Conservation (phyloP, 2,329 filamentous ascomycete species). For the Sclerotinia sclerotiorum region DNA sequence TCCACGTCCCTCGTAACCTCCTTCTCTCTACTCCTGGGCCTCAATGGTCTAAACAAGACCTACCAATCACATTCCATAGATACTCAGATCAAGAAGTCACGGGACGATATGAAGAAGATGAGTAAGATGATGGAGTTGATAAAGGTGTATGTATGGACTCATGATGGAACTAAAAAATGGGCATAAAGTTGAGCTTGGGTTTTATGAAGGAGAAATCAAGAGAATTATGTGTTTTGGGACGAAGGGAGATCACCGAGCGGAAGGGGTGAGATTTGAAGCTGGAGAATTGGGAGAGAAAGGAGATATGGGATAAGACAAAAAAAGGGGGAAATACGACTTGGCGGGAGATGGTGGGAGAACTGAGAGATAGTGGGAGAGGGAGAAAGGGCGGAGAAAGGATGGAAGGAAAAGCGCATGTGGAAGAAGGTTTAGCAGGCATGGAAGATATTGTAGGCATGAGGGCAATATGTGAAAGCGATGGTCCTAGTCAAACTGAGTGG, state of each 20-base stretch:
- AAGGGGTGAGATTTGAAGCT: not conserved
- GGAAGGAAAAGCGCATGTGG: not conserved
- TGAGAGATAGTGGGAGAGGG: not conserved
- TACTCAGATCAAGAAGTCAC: not conserved
- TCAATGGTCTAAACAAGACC: not conserved
- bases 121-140: not conserved
- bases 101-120: not conserved
- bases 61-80: not conserved
- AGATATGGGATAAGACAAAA: not conserved
- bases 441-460: not conserved
- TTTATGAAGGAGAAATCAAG: not conserved
- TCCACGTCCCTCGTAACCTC: not conserved
- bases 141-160: not conserved
- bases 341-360: not conserved
- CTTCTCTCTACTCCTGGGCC: not conserved
- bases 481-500: not conserved
- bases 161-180: not conserved
- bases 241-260: not conserved
- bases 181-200: too few species aligned
- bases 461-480: not conserved
- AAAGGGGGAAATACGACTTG: not conserved
- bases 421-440: not conserved
- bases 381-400: not conserved
- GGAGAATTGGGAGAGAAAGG: not conserved
- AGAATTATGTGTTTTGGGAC: not conserved